Conservation (phyloP, 176 grass and related monocot species). For the Chrysopogon serrulatus region DNA sequence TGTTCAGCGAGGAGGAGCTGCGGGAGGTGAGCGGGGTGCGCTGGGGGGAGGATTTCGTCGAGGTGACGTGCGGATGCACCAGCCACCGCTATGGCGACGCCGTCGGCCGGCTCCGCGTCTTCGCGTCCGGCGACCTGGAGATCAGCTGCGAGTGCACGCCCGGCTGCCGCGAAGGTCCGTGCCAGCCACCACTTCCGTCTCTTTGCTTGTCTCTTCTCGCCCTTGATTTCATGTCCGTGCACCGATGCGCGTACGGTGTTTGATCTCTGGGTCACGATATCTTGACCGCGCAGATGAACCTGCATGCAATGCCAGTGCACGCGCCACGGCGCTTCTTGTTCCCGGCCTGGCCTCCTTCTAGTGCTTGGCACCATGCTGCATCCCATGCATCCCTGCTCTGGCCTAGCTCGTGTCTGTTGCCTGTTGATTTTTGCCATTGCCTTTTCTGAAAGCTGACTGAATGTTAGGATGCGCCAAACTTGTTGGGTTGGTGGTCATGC, state of each 20-base stretch:
- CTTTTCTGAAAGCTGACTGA: conserved; percentile 27
- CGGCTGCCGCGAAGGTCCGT: conserved; percentile 85
- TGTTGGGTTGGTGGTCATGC: conserved; percentile 20
- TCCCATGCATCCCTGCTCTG: conserved; percentile 42
- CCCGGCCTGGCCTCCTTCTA: neutral
- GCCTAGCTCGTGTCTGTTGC: conserved; percentile 12
- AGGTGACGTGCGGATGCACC: conserved; percentile 96
- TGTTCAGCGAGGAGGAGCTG: conserved; percentile 90
- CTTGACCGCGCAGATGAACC: conserved; percentile 14
- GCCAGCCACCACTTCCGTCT: conserved; percentile 4
- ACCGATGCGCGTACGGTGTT: conserved; percentile 38
- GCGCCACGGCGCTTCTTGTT: neutral
- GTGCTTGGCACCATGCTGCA: conserved; percentile 18
- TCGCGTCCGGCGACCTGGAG: conserved; percentile 79
- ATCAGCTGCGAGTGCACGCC: conserved; percentile 87
- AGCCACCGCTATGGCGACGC: conserved; percentile 98
- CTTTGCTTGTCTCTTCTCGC: neutral
- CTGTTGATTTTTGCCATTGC: neutral
- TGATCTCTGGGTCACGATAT: conserved; percentile 30
- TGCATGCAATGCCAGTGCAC: conserved; percentile 62
- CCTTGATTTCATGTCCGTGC: conserved; percentile 58
- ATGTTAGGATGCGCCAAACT: conserved; percentile 21
- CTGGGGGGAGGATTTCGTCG: conserved; percentile 51
- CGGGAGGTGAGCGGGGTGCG: conserved; percentile 72
- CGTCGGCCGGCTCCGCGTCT: conserved; percentile 80